Percentiles rank a stretch among this genome's conserved stretches.
phyloP scores from a whole-genome alignment of 345 rosid species.

The Geranium brycei region DNA sequence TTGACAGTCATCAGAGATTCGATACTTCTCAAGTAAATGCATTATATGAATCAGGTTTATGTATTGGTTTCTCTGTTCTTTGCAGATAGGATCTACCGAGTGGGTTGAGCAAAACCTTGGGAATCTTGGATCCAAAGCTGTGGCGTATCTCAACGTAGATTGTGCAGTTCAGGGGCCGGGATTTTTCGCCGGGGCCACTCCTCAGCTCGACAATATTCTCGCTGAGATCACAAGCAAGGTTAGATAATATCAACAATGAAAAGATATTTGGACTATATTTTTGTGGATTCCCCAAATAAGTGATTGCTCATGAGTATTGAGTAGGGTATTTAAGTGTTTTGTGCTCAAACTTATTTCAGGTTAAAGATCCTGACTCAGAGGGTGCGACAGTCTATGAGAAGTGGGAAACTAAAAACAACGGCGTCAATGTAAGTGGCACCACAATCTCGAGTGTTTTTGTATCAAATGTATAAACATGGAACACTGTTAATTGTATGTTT shows the following conservation, averaged over 20 bases:
- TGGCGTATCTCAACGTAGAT: conserved; percentile 90
- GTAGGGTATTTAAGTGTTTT: not conserved
- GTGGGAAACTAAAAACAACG: conserved; percentile 38
- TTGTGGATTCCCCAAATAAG: too few species aligned
- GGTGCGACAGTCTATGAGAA: conserved; percentile 48
- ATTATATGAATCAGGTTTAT: too few species aligned
- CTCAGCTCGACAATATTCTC: conserved; percentile 74
- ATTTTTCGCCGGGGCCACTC: conserved; percentile 70
- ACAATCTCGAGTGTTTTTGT: not conserved
- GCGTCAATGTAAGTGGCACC: conserved; percentile 24
- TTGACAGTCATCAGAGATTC: too few species aligned
- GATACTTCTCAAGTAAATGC: too few species aligned
- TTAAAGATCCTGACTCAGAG: conserved; percentile 59
- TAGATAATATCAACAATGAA: not conserved
- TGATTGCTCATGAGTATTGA: not conserved
- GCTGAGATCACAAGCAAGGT: conserved; percentile 67
- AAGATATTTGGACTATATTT: too few species aligned
- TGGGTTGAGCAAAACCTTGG: conserved; percentile 89
- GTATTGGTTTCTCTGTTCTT: conserved; percentile 5
- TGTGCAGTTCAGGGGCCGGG: conserved; percentile 98
- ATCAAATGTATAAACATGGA: not conserved
- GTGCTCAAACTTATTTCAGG: conserved; percentile 24
- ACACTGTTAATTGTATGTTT: not conserved
- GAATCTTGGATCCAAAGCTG: conserved; percentile 71
- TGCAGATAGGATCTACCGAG: conserved; percentile 78